Percentiles rank a stretch among this genome's conserved stretches.
phyloP scores from a whole-genome alignment of 2,329 filamentous ascomycete species.

The Calonectria henricotiae region DNA sequence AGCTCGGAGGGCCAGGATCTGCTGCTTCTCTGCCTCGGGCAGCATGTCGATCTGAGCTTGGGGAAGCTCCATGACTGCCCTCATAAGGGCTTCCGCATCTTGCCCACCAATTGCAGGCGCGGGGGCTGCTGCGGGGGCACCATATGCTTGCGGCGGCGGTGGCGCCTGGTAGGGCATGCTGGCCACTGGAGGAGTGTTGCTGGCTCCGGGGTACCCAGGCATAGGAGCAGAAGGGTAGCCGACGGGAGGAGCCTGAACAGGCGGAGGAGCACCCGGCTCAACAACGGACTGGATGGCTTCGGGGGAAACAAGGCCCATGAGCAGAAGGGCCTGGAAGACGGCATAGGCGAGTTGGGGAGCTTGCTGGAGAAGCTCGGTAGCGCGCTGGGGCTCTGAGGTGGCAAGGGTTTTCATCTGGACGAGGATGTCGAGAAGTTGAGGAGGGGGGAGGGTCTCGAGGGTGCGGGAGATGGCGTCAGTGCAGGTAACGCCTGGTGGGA shows the following conservation, averaged over 20 bases:
- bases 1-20: slow-evolving; percentile 85
- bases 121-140: slow-evolving; percentile 54
- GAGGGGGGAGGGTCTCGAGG: slow-evolving; percentile 86
- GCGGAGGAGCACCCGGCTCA: slow-evolving; percentile 69
- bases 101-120: slow-evolving; percentile 56
- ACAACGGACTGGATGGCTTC: slow-evolving; percentile 87
- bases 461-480: slow-evolving; percentile 95
- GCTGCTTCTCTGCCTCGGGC: slow-evolving; percentile 81
- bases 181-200: slow-evolving; percentile 67
- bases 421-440: slow-evolving; percentile 93
- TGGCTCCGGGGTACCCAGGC: slow-evolving; percentile 60
- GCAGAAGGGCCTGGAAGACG: slow-evolving; percentile 92
- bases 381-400: slow-evolving; percentile 85
- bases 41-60: slow-evolving; percentile 86
- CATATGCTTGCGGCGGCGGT: slow-evolving; percentile 60
- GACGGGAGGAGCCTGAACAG: slow-evolving; percentile 52
- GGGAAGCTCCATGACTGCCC: slow-evolving; percentile 86
- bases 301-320: slow-evolving; percentile 93
- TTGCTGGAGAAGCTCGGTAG: slow-evolving; percentile 88
- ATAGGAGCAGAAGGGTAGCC: slow-evolving; percentile 59
- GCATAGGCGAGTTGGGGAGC: slow-evolving; percentile 95
- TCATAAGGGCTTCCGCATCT: slow-evolving; percentile 82
- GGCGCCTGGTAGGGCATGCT: slow-evolving; percentile 66
- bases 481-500: slow-evolving; percentile 86
- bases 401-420: slow-evolving; percentile 94